phyloP scores from a whole-genome alignment of 345 rosid species.

The Clarkia xantiana region DNA sequence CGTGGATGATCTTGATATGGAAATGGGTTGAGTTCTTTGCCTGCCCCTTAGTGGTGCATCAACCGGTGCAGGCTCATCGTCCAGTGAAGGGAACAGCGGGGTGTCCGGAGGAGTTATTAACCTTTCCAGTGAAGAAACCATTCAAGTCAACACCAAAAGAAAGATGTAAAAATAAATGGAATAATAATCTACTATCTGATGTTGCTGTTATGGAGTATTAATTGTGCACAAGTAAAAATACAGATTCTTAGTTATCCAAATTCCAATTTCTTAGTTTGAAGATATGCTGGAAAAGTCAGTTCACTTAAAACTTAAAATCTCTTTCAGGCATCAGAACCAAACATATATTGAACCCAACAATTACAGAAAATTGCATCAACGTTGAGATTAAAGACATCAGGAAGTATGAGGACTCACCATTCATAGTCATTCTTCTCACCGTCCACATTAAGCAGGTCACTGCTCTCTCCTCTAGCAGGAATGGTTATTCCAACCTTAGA shows the following conservation, averaged over 20 bases:
- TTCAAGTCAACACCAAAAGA: constrained; percentile 18
- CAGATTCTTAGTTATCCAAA: no score
- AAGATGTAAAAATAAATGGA: background rate
- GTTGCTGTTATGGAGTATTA: no score
- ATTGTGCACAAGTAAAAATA: no score
- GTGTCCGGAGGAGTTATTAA: constrained; percentile 96
- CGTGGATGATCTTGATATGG: constrained; percentile 88
- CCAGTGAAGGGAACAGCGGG: constrained; percentile 90
- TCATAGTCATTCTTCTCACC: constrained; percentile 96
- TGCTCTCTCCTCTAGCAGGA: constrained; percentile 78
- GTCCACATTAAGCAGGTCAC: constrained; percentile 68
- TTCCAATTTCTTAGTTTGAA: no score
- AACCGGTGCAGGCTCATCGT: constrained; percentile 54
- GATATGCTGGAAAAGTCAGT: no score
- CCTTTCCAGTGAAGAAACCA: constrained; percentile 40
- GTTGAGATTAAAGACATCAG: no score
- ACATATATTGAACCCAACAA: no score
- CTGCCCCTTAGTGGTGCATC: constrained; percentile 62
- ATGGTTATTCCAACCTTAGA: constrained; percentile 48
- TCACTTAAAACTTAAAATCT: no score
- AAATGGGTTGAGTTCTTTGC: constrained; percentile 71
- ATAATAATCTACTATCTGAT: no score
- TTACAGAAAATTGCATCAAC: no score
- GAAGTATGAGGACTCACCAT: constrained; percentile 33
- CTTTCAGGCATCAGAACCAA: no score